phyloP scores from a whole-genome alignment of 257 asterid species.

The Ilex asprella region DNA sequence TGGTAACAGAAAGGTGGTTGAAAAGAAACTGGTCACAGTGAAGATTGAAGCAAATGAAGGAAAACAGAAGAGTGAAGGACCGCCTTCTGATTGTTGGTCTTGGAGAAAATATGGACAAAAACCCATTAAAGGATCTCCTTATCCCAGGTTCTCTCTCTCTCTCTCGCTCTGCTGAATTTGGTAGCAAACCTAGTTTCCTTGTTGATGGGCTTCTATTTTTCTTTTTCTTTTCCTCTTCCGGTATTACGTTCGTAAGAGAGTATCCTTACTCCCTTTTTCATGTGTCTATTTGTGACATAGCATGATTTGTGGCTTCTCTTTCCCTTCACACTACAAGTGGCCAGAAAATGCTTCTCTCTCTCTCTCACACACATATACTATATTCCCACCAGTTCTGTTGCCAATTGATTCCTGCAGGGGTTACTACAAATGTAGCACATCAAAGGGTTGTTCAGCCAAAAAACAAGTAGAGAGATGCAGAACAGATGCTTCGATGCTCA shows the following conservation, averaged over 20 bases:
- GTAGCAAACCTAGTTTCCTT: too few relatives aligned
- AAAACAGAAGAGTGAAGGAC: conserved; percentile 36
- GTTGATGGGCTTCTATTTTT: too few relatives aligned
- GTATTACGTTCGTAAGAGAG: too few relatives aligned
- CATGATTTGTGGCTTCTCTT: not conserved
- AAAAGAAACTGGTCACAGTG: conserved; percentile 52
- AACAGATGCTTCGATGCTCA: conserved; percentile 56
- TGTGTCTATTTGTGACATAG: too few relatives aligned
- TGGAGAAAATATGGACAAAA: conserved; percentile 82
- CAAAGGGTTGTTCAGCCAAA: conserved; percentile 74
- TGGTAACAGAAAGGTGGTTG: conserved; percentile 37
- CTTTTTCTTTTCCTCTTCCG: too few relatives aligned
- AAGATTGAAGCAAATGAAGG: conserved; percentile 37
- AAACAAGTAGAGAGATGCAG: conserved; percentile 78
- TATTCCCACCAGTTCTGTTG: not conserved
- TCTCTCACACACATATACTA: not conserved
- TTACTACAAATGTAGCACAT: conserved; percentile 76
- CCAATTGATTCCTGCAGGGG: conserved; percentile 35
- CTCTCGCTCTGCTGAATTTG: not conserved
- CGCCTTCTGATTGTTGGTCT: conserved; percentile 61
- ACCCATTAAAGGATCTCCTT: conserved; percentile 72
- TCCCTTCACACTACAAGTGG: too few relatives aligned
- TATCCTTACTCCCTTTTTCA: too few relatives aligned
- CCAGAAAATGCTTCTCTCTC: not conserved
- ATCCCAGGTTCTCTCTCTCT: conserved; percentile 45